Evolutionary conservation across 2,329 filamentous ascomycete species (phyloP).

Genomic region (Aspergillus quadrilineatus): DNA sequence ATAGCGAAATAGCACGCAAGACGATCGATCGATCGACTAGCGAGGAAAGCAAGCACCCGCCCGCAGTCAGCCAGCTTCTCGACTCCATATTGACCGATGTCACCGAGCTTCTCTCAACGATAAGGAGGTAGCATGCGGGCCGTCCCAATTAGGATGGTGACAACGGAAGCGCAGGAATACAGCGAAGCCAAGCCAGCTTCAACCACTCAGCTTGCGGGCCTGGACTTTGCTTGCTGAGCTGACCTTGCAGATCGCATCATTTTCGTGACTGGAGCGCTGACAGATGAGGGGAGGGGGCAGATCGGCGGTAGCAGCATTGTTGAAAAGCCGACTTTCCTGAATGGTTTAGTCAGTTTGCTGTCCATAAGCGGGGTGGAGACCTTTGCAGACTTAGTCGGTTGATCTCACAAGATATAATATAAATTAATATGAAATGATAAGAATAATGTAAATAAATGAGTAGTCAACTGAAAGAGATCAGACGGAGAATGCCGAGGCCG

Average conservation of each 20-base stretch:
- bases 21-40: background rate
- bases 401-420: too few relatives aligned
- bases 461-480: background rate
- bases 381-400: background rate
- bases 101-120: background rate
- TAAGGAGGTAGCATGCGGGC: conserved; percentile 10
- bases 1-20: background rate
- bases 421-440: background rate
- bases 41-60: background rate
- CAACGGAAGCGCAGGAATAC: conserved; percentile 3
- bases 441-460: background rate
- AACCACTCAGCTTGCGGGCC: conserved; percentile 4
- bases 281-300: background rate
- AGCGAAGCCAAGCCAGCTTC: background rate
- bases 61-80: background rate
- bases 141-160: conserved; percentile 2
- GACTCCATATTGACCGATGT: background rate
- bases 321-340: conserved; percentile 2
- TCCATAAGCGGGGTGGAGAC: background rate
- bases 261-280: background rate
- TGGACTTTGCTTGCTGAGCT: background rate
- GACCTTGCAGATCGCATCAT: conserved; percentile 13
- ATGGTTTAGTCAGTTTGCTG: background rate
- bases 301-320: conserved; percentile 6
- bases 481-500: background rate